Evolutionary conservation across 2,329 filamentous ascomycete genomes (phyloP), one percentile per base, ranked within the genome.

Genomic region (Trichophyton verrucosum): DNA sequence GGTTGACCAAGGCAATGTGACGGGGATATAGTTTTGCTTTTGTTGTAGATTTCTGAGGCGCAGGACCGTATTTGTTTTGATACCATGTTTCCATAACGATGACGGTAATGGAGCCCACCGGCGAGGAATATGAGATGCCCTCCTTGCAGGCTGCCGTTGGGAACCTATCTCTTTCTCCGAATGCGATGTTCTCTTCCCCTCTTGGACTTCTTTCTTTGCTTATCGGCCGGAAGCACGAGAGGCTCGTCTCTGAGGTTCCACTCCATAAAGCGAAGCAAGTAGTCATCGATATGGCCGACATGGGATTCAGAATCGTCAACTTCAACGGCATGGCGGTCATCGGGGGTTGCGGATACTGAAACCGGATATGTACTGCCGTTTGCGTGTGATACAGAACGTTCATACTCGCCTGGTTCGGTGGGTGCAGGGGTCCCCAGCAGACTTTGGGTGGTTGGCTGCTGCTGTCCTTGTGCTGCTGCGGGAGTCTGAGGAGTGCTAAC

Each of bases 221-320:
- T 79, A 64, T 79, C 77, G 30, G 72, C 70, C 1, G 77, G 77
- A 38, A 79, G 70, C 42, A 76, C 72, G 27, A 81, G 71, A 20
- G 78, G 77, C 53, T 79, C 74, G 61, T 80, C 76, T 61, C 73
- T 74, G 65, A 80, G 70, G 63, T 80, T 76, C 76, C 77, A 84
- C 53, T 81, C 80, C 84, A 91, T 89, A 61, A 82, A 81, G 40
- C 77, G 76, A 58, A 94, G 75, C 80, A 94, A 86, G 70, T 87
- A 90, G 58, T 90, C 85, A 69, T 92, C 89, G 61, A 91, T 82
- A 46, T 82, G 84, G 58, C 76, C 75, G 62, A 86, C 79, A 53
- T 77, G 74, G 17, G 76, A 74, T 30, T 77, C 76, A 17, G 73
- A 75, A 46, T 66, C 65, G 15, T 66, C 67, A 22, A 66, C 67